A percentile compares a stretch with the other conserved stretches of the same genome.
These are phyloP conservation scores for Cornus kousa DNA, from an alignment of 148 eudicot genomes.

Conservation along the genomic window DNA sequence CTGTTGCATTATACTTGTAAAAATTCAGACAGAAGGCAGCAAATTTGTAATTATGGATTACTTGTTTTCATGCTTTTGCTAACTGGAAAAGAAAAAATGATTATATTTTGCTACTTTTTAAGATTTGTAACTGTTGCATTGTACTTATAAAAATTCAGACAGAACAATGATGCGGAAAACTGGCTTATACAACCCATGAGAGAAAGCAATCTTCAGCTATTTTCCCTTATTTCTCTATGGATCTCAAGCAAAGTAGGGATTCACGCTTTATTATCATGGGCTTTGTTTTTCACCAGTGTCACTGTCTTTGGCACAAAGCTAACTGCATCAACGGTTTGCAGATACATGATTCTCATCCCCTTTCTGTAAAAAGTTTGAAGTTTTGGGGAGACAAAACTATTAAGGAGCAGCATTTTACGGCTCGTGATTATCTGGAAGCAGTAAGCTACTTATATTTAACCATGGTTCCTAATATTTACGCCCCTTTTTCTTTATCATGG, in stretches of 20 bases:
- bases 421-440: constrained; percentile 62
- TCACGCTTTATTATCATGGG: background rate
- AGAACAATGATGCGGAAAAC: constrained; percentile 17
- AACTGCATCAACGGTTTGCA: constrained; percentile 19
- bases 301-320: background rate
- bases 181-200: constrained; percentile 66
- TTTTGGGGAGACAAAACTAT: constrained; percentile 50
- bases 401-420: constrained; percentile 68
- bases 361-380: constrained; percentile 57
- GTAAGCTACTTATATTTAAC: constrained; percentile 22
- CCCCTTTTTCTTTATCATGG: background rate
- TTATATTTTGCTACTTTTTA: no score
- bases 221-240: constrained; percentile 80
- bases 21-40: no score
- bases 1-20: no score
- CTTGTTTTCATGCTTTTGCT: no score
- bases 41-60: no score
- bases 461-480: background rate
- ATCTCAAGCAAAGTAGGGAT: constrained; percentile 63
- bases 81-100: no score
- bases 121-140: no score
- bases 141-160: constrained; percentile 21
- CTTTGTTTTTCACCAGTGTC: background rate
- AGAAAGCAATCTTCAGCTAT: constrained; percentile 72
- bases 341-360: constrained; percentile 57